Base-by-base conservation (phyloP, 2,329 filamentous ascomycete species). In the Fusarium siculi region DNA sequence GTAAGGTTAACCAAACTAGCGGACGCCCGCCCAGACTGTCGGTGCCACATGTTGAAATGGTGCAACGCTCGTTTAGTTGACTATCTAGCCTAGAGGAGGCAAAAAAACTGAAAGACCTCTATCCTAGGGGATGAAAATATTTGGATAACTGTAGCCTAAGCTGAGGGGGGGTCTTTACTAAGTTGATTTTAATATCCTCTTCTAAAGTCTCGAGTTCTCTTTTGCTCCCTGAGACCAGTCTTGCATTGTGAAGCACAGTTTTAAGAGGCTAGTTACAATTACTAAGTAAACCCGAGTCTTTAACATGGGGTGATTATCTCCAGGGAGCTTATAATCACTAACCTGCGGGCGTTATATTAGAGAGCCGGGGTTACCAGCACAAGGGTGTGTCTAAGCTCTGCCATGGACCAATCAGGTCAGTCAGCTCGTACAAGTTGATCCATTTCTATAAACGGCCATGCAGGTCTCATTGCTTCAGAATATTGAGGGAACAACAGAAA, bases 41-140 rank as follows among this genome's bases (percentile, higher is more conserved):
- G 69, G 68, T 59, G 57, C 72, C 62, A 68, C 72, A 66, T 56
- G 46, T 54, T 43, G 57, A 40, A 34, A 42, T 46, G 50, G 49
- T 25, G 47, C 54, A 56, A 40, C 37, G 23, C 32, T 44, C 40
- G 21, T 46, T 47, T 50, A 12, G 50, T n/a, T 32, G 21, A 21
- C 8, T 32, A 19, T 55, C 53, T 43, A 32, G 25, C 25, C 44
- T 28, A 47, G 44, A 21, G 9, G 44, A 47, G 19, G 44, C 44
- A 30, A 47, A 25, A n/a, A 30, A 47, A 30, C 19, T 47, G 12
- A 30, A n/a, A 9, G 25, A 11, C 14, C 19, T 47, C 44, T 28
- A 47, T 47, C 25, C 18, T 46, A 15, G 6, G 44, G 9, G 25
- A 47, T 47, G 25, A 46, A 40, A 28, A 15, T 46, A 46, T 30